Evolutionary conservation across 768 basidiomycete species (phyloP), one percentile per base, ranked within the genome.

Genomic region (Suillus alpinus): DNA sequence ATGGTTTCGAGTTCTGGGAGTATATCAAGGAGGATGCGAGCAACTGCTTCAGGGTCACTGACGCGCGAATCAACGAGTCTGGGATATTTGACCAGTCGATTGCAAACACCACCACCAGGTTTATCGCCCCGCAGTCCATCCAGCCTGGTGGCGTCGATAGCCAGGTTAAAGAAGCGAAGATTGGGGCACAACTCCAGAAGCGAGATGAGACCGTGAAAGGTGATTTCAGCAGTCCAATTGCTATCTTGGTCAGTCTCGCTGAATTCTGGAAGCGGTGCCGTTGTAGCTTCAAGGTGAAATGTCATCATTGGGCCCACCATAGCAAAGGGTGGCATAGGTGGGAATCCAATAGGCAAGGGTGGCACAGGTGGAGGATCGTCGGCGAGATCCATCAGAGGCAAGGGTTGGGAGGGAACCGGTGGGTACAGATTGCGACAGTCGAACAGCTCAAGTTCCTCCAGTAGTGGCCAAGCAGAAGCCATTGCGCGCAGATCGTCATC

Each of bases 401-500:
- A 5, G 9, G 26, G 29, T 10, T 31, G 49, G 16, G 49, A 6
- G 18, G 49, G 29, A 50, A 31, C 18, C 2, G 4, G 16, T 0
- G 29, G 26, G 18, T 50, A 50, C 18, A 31, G 16, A 18, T 31
- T 50, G 29, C 29, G 49, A 31, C 29, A 26, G 14, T 39, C 53
- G 10, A 32, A 20, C 5, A 59, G 14, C 14, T 59, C 58, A 14
- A 59, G 34, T 10, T 34, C 36, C 50, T 59, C 58, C 14, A 59
- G 14, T n/a, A 58, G 32, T 31, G 58, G 58, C 58, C 56, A 59
- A 57, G 58, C 55, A 29, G 50, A 29, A n/a, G 56, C 58, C 14
- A 56, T 34, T 12, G 18, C n/a, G 16, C 51, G 14, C 23, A 59
- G 56, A 20, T 59, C 51, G 16, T 58, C 9, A 31, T 59, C 51